Conservation (phyloP, 2,329 filamentous ascomycete genomes). For the Leptographium lundbergii region DNA sequence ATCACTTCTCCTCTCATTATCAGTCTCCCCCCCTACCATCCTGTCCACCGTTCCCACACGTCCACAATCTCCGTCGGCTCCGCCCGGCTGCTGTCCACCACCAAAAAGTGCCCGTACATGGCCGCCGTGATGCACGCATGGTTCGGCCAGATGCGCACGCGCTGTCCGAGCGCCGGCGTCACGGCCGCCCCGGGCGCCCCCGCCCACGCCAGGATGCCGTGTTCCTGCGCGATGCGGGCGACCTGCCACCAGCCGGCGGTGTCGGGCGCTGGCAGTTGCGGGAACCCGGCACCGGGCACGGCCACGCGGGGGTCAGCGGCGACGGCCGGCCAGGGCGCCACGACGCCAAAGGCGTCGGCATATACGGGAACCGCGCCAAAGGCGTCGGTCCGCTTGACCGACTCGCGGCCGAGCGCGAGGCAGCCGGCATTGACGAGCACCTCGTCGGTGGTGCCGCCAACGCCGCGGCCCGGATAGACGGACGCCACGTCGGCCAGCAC, state of each 20-base stretch:
- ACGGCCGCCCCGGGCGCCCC: conserved; percentile 29
- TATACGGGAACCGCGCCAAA: conserved; percentile 30
- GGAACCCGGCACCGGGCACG: conserved; percentile 5
- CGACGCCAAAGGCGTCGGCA: conserved; percentile 48
- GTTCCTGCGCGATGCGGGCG: conserved; percentile 63
- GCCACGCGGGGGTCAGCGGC: neutral
- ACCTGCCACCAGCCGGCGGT: conserved; percentile 50
- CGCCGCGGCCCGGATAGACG: conserved; percentile 47
- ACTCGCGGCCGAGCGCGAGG: conserved; percentile 60
- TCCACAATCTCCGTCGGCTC: conserved; percentile 54
- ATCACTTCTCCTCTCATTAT: neutral
- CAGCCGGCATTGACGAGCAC: conserved; percentile 56
- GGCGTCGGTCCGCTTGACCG: conserved; percentile 40
- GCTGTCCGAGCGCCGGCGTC: conserved; percentile 47
- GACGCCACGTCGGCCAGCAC: conserved; percentile 61
- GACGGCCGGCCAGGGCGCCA: conserved; percentile 20
- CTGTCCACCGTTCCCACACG: conserved; percentile 59
- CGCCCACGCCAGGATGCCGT: conserved; percentile 56
- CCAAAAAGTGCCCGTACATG: conserved; percentile 58
- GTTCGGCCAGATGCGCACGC: conserved; percentile 63
- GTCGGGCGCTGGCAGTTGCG: conserved; percentile 19
- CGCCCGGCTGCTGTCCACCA: conserved; percentile 51
- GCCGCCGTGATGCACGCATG: conserved; percentile 68
- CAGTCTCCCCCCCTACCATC: conserved; percentile 43
- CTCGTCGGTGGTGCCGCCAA: conserved; percentile 36